Evolutionary conservation across 305 asterid species (phyloP).

Genomic region (Fraxinus dipetala): DNA sequence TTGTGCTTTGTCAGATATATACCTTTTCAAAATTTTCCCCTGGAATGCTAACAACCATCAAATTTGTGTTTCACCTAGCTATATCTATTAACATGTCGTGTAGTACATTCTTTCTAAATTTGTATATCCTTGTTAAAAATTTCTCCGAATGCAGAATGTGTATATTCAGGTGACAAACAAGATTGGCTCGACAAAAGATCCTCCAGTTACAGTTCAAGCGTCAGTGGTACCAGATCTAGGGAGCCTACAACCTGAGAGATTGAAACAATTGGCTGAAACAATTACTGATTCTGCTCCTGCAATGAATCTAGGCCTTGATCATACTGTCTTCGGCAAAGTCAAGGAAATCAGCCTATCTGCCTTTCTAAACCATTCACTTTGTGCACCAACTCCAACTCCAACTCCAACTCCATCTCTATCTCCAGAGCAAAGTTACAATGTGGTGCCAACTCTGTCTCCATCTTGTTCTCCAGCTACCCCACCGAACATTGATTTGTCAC

Average conservation of each 20-base stretch:
- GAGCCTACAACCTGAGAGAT: conserved; percentile 53
- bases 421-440: conserved; percentile 27
- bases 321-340: conserved; percentile 77
- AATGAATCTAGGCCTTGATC: conserved; percentile 85
- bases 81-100: not conserved
- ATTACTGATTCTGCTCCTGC: conserved; percentile 45
- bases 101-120: not conserved
- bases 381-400: conserved; percentile 44
- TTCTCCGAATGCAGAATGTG: conserved; percentile 45
- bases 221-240: conserved; percentile 58
- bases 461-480: conserved; percentile 39
- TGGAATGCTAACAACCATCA: not conserved
- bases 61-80: not conserved
- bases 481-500: conserved; percentile 28
- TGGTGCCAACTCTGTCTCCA: conserved; percentile 41
- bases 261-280: conserved; percentile 66
- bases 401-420: conserved; percentile 46
- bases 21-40: not conserved
- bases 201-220: conserved; percentile 77
- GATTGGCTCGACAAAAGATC: conserved; percentile 74
- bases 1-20: not conserved
- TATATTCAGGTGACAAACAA: conserved; percentile 61
- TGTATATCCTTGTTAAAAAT: not conserved
- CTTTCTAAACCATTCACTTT: conserved; percentile 50
- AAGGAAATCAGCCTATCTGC: conserved; percentile 78